Base-by-base conservation (phyloP, 768 basidiomycete genomes). In the Amanita exitialis region DNA sequence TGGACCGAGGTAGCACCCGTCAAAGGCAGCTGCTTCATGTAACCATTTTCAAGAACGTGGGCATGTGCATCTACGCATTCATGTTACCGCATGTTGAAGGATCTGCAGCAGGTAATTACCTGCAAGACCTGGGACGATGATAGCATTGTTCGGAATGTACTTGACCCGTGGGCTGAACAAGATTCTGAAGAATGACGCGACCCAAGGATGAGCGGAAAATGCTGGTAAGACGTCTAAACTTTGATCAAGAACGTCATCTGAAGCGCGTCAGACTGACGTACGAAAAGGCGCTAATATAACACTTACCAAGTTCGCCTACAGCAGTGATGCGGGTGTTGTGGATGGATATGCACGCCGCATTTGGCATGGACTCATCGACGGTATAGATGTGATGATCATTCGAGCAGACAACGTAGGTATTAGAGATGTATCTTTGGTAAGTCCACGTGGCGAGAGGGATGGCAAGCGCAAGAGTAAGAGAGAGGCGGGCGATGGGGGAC, bases 41-140 rank as follows among this genome's bases (percentile, higher is more conserved):
- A 80, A 1, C 90, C 91, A 56, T 90, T 86, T 27, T 78, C 71
- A 30, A 90, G 60, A 16, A 90, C 66, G 61, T 93, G 90, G 0
- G 82, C 88, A 64, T 92, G 90, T 0, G 88, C 80, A 63, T 92
- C 90, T 85, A 53, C 36, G 30, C 47, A 53, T 30, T 32, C 13
- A 38, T 44, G 39, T 42, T 23, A 32, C 39, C 6, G 42, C 16
- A 44, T 10, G 43, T 37, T n/a, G 23, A 43, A 18, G 16, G 15
- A 15, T 18, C 1, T 15, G 13, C 3, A 28, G 28, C 18, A 27
- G 6, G n/a, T 4, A 41, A 62, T 20, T 60, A 84, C 87, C 87
- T 62, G 85, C 68, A 15, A 91, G 69, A 16, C 88, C 89, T 0
- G 88, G 88, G 5, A 88, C 77, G 10, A 90, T 64, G 44, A 82